These are phyloP conservation scores for Dactylis glomerata DNA, from an alignment of 176 grass and related monocot species.

Conservation along the genomic window DNA sequence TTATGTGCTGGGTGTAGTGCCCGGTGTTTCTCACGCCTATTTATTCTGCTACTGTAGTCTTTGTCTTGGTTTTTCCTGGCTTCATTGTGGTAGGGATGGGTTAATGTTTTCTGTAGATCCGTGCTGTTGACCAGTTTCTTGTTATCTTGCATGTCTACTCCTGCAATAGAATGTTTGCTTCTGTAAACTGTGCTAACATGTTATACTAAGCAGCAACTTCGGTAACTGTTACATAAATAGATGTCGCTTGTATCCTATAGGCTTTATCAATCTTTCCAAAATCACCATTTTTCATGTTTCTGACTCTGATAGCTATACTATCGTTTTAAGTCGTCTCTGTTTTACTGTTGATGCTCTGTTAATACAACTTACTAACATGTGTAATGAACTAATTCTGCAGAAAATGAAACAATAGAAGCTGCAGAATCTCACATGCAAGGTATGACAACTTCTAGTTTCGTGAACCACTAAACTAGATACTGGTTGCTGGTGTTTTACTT, in stretches of 20 bases:
- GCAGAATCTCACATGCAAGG: conserved; percentile 68
- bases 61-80: background rate
- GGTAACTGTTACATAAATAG: background rate
- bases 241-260: background rate
- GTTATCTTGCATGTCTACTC: background rate
- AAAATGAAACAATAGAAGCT: conserved; percentile 84
- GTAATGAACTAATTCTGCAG: conserved; percentile 30
- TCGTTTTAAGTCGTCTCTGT: background rate
- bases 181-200: background rate
- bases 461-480: background rate
- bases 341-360: background rate
- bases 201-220: too few species aligned
- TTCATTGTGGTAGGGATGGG: background rate
- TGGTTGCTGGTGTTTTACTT: too few species aligned
- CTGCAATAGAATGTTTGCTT: background rate
- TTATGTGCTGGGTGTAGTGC: background rate
- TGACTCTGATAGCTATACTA: background rate
- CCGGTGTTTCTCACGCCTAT: background rate
- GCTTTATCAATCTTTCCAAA: background rate
- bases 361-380: background rate
- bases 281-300: conserved; percentile 1
- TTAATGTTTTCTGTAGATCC: background rate
- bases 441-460: conserved; percentile 10
- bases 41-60: background rate
- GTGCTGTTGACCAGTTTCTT: background rate